Percentiles rank a stretch among this genome's conserved stretches.
phyloP scores from a whole-genome alignment of 345 rosid species.

The Balakata baccata region DNA sequence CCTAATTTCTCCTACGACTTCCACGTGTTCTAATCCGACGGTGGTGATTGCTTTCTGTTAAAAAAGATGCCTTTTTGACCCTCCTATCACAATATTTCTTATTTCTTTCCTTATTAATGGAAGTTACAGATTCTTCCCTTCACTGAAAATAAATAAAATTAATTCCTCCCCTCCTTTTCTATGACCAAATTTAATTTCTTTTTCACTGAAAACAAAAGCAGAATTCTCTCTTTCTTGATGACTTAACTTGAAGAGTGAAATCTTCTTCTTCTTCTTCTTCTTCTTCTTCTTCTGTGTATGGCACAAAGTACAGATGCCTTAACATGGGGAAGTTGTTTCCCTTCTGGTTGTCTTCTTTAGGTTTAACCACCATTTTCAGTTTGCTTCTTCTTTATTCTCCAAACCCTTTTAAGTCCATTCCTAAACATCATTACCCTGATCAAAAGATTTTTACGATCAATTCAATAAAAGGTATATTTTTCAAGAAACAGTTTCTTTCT shows the following conservation, averaged over 20 bases:
- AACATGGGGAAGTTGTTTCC: slow-evolving; percentile 37
- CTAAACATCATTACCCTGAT: slow-evolving; percentile 19
- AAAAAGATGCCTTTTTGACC: neutral
- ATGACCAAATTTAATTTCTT: neutral
- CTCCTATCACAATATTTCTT: slow-evolving; percentile 8
- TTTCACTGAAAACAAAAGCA: neutral
- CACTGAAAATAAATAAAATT: neutral
- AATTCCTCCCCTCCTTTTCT: neutral
- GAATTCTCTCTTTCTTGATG: neutral
- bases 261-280: slow-evolving; percentile 9
- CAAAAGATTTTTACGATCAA: slow-evolving; percentile 22
- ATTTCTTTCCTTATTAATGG: neutral
- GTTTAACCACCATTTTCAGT: slow-evolving; percentile 48
- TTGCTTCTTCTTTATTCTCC: slow-evolving; percentile 52
- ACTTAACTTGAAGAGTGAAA: slow-evolving; percentile 19
- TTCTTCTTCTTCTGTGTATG: slow-evolving; percentile 1
- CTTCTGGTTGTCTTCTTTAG: slow-evolving; percentile 43
- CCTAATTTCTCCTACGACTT: neutral
- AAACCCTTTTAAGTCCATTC: slow-evolving; percentile 36
- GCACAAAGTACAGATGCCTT: slow-evolving; percentile 14
- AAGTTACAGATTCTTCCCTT: neutral
- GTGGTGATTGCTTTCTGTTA: neutral
- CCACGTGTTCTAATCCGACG: slow-evolving; percentile 1
- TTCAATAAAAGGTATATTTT: slow-evolving; percentile 13
- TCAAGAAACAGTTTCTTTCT: neutral